These are phyloP conservation scores for Aurinia saxatilis DNA, from an alignment of 345 rosid species.

Conservation along the genomic window DNA sequence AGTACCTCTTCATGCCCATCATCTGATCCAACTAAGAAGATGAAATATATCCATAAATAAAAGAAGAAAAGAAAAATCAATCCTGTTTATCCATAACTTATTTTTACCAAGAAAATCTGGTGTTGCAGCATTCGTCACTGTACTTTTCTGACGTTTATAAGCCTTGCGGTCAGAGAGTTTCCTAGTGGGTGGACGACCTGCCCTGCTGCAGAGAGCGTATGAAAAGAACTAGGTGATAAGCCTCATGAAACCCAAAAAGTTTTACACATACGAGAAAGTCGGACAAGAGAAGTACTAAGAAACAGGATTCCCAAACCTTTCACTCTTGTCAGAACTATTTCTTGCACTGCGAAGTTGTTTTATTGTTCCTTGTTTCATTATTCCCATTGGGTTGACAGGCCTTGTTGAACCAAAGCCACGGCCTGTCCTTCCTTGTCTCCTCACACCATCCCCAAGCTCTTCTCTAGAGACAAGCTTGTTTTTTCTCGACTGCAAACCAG, in stretches of 20 bases:
- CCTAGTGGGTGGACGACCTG: slow-evolving; percentile 86
- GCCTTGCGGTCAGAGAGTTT: slow-evolving; percentile 96
- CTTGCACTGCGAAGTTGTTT: slow-evolving; percentile 85
- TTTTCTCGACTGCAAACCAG: slow-evolving; percentile 64
- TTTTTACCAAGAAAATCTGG: slow-evolving; percentile 80
- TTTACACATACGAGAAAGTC: background rate
- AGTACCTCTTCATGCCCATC: slow-evolving; percentile 83
- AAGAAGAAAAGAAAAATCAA: slow-evolving; percentile 4
- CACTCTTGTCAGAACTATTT: slow-evolving; percentile 69
- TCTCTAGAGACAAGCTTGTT: slow-evolving; percentile 52
- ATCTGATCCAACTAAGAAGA: slow-evolving; percentile 64
- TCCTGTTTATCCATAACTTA: slow-evolving; percentile 4
- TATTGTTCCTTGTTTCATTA: slow-evolving; percentile 67
- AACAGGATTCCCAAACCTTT: slow-evolving; percentile 51
- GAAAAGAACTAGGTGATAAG: slow-evolving; percentile 11
- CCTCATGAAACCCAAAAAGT: slow-evolving; percentile 6
- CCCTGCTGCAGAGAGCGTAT: slow-evolving; percentile 51
- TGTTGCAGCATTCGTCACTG: slow-evolving; percentile 41
- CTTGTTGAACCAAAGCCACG: slow-evolving; percentile 61
- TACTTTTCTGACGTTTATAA: slow-evolving; percentile 66
- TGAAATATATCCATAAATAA: slow-evolving; percentile 17
- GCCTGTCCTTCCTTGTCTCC: slow-evolving; percentile 87
- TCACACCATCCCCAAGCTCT: slow-evolving; percentile 73
- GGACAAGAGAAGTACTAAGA: slow-evolving; percentile 3
- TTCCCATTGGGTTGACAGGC: slow-evolving; percentile 48